Conservation (phyloP, 163 green algal species). For the Chlamydomonas reinhardtii region DNA sequence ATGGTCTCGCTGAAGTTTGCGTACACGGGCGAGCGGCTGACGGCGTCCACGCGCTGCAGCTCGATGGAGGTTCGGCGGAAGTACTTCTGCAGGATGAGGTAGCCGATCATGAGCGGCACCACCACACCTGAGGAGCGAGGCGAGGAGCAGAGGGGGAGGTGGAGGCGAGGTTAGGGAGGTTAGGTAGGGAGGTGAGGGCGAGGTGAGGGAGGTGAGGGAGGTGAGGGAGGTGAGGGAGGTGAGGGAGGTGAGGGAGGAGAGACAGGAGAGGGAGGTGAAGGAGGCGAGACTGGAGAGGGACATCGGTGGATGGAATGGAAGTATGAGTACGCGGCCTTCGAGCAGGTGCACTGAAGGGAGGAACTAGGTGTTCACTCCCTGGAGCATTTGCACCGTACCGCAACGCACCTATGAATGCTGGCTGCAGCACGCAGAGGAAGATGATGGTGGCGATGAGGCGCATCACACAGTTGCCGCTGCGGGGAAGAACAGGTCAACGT, state of each 20-base stretch:
- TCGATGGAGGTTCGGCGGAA: slow-evolving; percentile 67
- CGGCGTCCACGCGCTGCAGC: slow-evolving; percentile 80
- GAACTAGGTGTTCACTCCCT: too few species aligned
- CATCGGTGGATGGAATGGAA: too few species aligned
- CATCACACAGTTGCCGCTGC: slow-evolving; percentile 44
- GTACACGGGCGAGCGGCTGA: slow-evolving; percentile 80
- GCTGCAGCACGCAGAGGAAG: slow-evolving; percentile 37
- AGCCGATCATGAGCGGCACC: slow-evolving; percentile 4
- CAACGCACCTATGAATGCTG: slow-evolving; percentile 10
- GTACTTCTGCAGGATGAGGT: slow-evolving; percentile 31
- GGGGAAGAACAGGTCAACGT: too few species aligned
- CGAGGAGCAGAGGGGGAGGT: too few species aligned
- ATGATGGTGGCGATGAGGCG: slow-evolving; percentile 25
- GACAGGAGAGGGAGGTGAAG: too few species aligned
- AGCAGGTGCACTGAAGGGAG: too few species aligned
- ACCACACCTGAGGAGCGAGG: neutral
- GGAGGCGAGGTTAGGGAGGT: too few species aligned
- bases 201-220: neutral
- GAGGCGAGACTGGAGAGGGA: too few species aligned
- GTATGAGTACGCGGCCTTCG: too few species aligned
- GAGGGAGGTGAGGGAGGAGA: too few species aligned
- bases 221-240: too few species aligned
- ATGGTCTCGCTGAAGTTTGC: slow-evolving; percentile 63
- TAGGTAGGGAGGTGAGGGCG: neutral
- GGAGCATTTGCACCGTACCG: too few species aligned